Evolutionary conservation across 805 yeast genomes (phyloP).

Genomic region (Soucietia sequanensis): DNA sequence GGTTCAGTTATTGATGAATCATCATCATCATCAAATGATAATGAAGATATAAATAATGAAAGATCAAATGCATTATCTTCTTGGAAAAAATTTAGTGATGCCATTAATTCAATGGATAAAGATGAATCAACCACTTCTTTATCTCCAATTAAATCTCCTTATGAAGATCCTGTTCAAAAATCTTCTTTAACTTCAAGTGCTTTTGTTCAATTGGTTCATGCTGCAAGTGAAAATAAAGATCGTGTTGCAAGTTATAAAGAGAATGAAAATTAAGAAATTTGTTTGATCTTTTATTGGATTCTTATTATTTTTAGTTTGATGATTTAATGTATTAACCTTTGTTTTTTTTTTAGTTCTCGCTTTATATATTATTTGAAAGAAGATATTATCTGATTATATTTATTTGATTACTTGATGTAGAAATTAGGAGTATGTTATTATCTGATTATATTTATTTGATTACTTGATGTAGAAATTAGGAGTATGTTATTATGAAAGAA

Average conservation of each 20-base stretch:
- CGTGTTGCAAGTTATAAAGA: conserved; percentile 25
- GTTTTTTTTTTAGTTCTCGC: too few relatives aligned
- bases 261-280: background rate
- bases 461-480: too few relatives aligned
- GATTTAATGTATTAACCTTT: too few relatives aligned
- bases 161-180: conserved; percentile 15
- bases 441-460: too few relatives aligned
- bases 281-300: too few relatives aligned
- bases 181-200: conserved; percentile 49
- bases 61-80: conserved; percentile 20
- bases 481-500: too few relatives aligned
- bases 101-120: conserved; percentile 16
- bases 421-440: too few relatives aligned
- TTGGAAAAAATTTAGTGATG: conserved; percentile 29
- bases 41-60: too few relatives aligned
- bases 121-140: conserved; percentile 24
- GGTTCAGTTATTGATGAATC: conserved; percentile 16
- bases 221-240: conserved; percentile 64
- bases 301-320: too few relatives aligned
- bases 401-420: too few relatives aligned
- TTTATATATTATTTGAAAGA: too few relatives aligned
- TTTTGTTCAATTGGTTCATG: conserved; percentile 67
- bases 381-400: too few relatives aligned
- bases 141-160: conserved; percentile 10
- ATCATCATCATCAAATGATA: conserved; percentile 1